Evolutionary conservation across 202 grass and related monocot genomes (phyloP), one percentile per base, ranked within the genome.

Genomic region (Zizania palustris): DNA sequence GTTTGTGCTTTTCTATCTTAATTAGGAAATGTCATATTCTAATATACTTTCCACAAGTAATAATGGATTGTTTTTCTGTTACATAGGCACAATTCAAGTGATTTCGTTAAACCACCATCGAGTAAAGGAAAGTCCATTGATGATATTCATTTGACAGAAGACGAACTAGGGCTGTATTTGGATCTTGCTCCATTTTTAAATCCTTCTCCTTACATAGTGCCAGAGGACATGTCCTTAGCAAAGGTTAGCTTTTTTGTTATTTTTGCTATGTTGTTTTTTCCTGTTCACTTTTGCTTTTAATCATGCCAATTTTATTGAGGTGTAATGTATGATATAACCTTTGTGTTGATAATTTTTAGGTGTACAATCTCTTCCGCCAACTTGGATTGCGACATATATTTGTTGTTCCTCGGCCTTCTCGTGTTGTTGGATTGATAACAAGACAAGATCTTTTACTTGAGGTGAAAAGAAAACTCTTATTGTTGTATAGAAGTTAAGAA

Each of bases 131-230:
- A 90, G 67, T 89, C 92, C 7, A 92, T 99, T 66, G 96, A 99
- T 74, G 96, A 99, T 69, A 99, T 99, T 90, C 78, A 90, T 83
- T 71, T 99, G 44, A 90, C 91, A n/a, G 89, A 89, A 56, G 96
- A 92, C 66, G 96, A 99, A 59, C 77, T 92, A 39, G 87, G 89
- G 9, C 78, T 92, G 66, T 99, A 95, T 73, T 87, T 99, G 71
- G 96, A 99, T 99, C 91, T 99, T n/a, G 83, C 89, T 5, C 96
- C 96, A 12, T 99, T 95, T 85, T 54, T 95, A 80, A 99, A 99
- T 80, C 96, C 96, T 85, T 92, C 74, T 62, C 96, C 92, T 45
- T 99, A 99, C 39, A 74, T 99, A 81, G 96, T 99, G 59, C 96
- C 92, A 7, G 96, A 99, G 75, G 96, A 99, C 53, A 99, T 99